Evolutionary conservation across 2,329 filamentous ascomycete genomes (phyloP).

Genomic region (Cryphonectria nitschkei): DNA sequence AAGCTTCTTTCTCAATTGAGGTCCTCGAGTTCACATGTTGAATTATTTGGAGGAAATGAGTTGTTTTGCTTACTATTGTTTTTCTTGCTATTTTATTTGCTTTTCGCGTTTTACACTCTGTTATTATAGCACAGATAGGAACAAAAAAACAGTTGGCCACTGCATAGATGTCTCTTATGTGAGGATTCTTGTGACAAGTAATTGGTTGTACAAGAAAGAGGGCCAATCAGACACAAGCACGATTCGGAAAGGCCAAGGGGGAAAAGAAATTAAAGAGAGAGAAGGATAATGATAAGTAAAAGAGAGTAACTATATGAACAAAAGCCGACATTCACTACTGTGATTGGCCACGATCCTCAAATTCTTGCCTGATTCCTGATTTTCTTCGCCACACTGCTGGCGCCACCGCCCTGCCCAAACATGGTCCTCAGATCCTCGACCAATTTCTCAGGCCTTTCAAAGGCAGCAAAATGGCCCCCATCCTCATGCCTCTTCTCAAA

Average conservation of each 20-base stretch:
- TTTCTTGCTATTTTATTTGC: background rate
- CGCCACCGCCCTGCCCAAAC: constrained; percentile 58
- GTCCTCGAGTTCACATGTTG: background rate
- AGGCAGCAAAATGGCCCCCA: constrained; percentile 66
- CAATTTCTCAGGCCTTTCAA: constrained; percentile 58
- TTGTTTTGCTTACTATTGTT: background rate
- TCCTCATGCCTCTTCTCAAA: constrained; percentile 54
- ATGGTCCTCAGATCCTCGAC: constrained; percentile 58
- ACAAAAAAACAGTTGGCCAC: background rate
- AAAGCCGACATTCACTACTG: too few relatives aligned
- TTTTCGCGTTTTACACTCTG: background rate
- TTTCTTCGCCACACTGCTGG: constrained; percentile 40
- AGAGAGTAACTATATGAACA: background rate
- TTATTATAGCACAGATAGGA: background rate
- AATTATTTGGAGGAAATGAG: background rate
- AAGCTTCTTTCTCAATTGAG: background rate
- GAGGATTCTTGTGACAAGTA: background rate
- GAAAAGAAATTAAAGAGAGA: background rate
- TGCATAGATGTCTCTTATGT: background rate
- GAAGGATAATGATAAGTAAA: background rate
- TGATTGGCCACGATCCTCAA: background rate
- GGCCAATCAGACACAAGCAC: background rate
- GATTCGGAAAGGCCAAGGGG: background rate
- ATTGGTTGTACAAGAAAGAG: background rate
- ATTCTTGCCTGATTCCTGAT: constrained; percentile 10